Percentiles rank a stretch among this genome's conserved stretches.
phyloP scores from a whole-genome alignment of 1,284 basidiomycete species.

The Stygiomarasmius scandens region DNA sequence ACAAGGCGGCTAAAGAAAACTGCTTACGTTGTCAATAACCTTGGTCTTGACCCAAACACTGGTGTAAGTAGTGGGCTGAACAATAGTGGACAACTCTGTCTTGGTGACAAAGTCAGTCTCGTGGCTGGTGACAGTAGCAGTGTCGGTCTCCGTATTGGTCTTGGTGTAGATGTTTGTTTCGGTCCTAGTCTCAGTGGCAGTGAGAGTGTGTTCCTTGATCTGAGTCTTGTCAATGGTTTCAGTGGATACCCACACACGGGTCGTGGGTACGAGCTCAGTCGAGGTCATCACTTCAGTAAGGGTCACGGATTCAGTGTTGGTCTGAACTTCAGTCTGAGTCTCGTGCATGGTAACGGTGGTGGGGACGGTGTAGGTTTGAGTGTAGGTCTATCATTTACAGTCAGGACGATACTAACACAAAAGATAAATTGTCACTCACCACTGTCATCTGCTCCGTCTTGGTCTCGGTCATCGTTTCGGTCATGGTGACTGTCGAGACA shows the following conservation, averaged over 20 bases:
- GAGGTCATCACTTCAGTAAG: conserved; percentile 55
- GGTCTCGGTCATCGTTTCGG: conserved; percentile 15
- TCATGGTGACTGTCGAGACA: conserved; percentile 37
- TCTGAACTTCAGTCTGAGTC: conserved; percentile 40
- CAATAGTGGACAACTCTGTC: conserved; percentile 40
- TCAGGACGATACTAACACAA: background rate
- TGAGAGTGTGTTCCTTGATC: conserved; percentile 58
- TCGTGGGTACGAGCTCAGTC: conserved; percentile 58
- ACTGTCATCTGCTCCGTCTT: conserved; percentile 11
- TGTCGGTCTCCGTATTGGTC: conserved; percentile 52
- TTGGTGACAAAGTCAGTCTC: conserved; percentile 15
- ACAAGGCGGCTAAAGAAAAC: conserved; percentile 34
- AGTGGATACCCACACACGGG: conserved; percentile 65
- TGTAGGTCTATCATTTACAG: too few relatives aligned
- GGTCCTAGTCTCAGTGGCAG: conserved; percentile 61
- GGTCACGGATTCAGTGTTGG: conserved; percentile 38
- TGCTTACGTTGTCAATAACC: conserved; percentile 55
- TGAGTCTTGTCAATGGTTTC: conserved; percentile 62
- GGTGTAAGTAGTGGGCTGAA: conserved; percentile 59
- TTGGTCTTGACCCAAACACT: conserved; percentile 56
- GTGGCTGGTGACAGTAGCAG: conserved; percentile 42
- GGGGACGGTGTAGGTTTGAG: conserved; percentile 33
- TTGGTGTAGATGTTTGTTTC: conserved; percentile 51
- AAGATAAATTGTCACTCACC: background rate
- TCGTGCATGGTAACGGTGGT: conserved; percentile 34